Conservation (phyloP, 2,329 filamentous ascomycete genomes). For the Daldinia eschscholtzii region DNA sequence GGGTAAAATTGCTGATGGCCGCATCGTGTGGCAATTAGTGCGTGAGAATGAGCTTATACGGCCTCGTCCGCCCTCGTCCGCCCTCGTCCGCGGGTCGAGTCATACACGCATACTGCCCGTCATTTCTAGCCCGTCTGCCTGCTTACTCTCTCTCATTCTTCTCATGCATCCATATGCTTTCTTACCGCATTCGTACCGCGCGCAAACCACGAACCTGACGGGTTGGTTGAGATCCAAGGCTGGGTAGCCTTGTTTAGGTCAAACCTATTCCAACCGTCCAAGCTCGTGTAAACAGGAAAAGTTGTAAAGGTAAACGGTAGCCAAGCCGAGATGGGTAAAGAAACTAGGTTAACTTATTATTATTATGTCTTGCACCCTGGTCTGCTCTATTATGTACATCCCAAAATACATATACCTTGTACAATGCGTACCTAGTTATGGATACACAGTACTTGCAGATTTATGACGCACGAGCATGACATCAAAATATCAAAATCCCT, state of each 20-base stretch:
- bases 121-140: conserved; percentile 27
- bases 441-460: not conserved
- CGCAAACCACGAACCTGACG: conserved; percentile 21
- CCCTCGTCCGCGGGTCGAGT: conserved; percentile 31
- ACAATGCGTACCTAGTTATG: not conserved
- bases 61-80: conserved; percentile 22
- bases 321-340: not conserved
- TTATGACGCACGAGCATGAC: conserved; percentile 37
- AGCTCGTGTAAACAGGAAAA: conserved; percentile 18
- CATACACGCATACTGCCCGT: conserved; percentile 39
- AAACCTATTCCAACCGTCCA: conserved; percentile 14
- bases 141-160: conserved; percentile 21
- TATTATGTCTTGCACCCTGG: conserved; percentile 15
- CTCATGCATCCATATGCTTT: conserved; percentile 12
- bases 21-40: conserved; percentile 41
- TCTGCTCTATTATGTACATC: not conserved
- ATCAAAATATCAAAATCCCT: conserved; percentile 35
- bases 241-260: conserved; percentile 39
- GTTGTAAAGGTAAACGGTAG: conserved; percentile 2
- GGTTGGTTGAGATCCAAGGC: conserved; percentile 32
- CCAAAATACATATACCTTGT: too few species aligned
- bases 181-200: conserved; percentile 13
- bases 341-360: conserved; percentile 8
- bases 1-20: conserved; percentile 32
- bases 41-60: conserved; percentile 44